These are phyloP conservation scores for Agrocybe praecox DNA, from an alignment of 768 basidiomycete genomes.

Conservation along the genomic window DNA sequence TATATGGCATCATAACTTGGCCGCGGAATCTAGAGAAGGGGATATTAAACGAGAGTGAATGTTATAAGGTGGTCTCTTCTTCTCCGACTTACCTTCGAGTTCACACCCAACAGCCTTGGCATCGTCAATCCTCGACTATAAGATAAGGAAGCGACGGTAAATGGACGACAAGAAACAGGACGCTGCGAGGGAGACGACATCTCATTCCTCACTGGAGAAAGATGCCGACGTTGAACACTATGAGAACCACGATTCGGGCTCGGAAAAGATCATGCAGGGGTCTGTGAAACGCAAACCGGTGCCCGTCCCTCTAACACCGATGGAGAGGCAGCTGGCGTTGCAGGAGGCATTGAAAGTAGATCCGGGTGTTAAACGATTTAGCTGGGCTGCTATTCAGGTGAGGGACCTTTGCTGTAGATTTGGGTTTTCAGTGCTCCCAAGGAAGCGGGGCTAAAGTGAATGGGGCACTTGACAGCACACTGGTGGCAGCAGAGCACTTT, in stretches of 20 bases:
- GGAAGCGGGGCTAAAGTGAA: neutral
- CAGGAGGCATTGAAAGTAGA: slow-evolving; percentile 41
- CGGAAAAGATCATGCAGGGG: neutral
- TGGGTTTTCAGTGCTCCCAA: neutral
- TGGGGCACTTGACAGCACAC: neutral
- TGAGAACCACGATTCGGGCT: neutral
- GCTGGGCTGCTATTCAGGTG: slow-evolving; percentile 40
- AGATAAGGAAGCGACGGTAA: neutral
- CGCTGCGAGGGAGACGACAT: neutral
- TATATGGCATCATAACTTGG: neutral
- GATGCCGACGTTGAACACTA: neutral
- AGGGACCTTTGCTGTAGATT: neutral
- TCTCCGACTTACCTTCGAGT: neutral
- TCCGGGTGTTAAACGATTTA: slow-evolving; percentile 40
- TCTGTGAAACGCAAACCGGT: neutral
- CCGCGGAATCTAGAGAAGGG: neutral
- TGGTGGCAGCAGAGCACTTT: neutral
- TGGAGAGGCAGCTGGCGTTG: slow-evolving; percentile 41
- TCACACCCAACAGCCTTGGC: neutral
- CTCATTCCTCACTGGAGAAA: neutral
- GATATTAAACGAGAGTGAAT: neutral
- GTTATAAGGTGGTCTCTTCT: neutral
- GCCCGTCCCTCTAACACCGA: slow-evolving; percentile 29
- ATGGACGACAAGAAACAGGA: neutral
- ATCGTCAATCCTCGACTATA: neutral